These are phyloP conservation scores for Colletotrichum acutatum DNA, from an alignment of 2,329 filamentous ascomycete species.

Conservation along the genomic window DNA sequence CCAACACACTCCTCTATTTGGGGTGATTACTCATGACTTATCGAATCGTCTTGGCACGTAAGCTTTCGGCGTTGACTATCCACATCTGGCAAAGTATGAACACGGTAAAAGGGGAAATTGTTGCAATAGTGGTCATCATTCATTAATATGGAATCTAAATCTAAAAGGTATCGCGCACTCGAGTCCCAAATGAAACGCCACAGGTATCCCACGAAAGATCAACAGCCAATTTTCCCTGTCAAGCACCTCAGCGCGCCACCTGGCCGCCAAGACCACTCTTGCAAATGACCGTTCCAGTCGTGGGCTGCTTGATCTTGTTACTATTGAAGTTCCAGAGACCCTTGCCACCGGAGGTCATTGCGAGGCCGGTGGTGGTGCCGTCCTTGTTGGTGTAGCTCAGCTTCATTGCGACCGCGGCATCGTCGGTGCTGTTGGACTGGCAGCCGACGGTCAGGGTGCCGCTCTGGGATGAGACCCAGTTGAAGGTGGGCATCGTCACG, in stretches of 20 bases:
- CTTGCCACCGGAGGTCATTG: conserved; percentile 22
- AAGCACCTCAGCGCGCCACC: background rate
- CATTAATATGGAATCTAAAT: background rate
- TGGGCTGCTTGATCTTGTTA: conserved; percentile 36
- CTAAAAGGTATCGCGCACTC: background rate
- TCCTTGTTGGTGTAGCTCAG: conserved; percentile 39
- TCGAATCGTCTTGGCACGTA: background rate
- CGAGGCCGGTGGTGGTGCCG: conserved; percentile 27
- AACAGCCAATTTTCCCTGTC: background rate
- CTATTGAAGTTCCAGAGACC: conserved; percentile 34
- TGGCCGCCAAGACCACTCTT: conserved; percentile 31
- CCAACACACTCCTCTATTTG: background rate
- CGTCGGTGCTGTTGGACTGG: conserved; percentile 31
- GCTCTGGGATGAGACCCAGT: conserved; percentile 32
- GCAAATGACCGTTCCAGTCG: conserved; percentile 16
- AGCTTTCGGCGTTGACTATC: background rate
- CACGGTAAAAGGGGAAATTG: background rate
- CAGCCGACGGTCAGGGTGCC: conserved; percentile 37
- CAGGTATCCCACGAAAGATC: too few species aligned
- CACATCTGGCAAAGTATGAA: background rate
- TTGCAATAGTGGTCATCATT: background rate
- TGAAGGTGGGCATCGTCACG: conserved; percentile 28
- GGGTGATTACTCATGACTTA: background rate
- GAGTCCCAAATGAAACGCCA: background rate
- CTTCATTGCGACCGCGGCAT: conserved; percentile 37